Conservation (phyloP, 495 filamentous ascomycete species). For the Daldinia decipiens region DNA sequence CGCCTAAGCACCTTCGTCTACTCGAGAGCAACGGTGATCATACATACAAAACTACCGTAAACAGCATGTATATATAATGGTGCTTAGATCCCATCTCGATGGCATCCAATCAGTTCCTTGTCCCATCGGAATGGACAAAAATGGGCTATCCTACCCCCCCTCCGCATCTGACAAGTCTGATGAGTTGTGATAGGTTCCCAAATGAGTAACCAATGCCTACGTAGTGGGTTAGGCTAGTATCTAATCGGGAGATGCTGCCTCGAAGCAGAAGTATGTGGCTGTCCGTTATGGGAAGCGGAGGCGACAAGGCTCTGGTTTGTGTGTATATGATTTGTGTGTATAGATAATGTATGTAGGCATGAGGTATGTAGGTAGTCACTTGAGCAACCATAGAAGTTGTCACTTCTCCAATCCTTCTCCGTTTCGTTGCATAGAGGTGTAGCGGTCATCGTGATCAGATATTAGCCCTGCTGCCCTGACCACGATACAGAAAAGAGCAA, state of each 20-base stretch:
- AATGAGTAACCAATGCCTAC: constrained; percentile 31
- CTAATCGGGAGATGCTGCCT: constrained; percentile 31
- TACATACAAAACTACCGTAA: constrained; percentile 35
- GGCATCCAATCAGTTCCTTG: constrained; percentile 44
- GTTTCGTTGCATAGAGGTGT: constrained; percentile 21
- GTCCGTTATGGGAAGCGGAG: constrained; percentile 4
- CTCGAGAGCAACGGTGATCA: constrained; percentile 26
- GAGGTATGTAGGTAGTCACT: constrained; percentile 5
- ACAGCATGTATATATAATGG: constrained; percentile 33
- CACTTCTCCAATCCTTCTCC: constrained; percentile 10
- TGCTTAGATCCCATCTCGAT: constrained; percentile 41
- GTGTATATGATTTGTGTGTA: neutral
- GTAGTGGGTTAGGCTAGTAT: constrained; percentile 37
- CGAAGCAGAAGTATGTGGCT: constrained; percentile 27
- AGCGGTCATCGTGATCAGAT: constrained; percentile 6
- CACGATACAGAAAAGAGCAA: constrained; percentile 15
- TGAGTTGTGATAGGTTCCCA: constrained; percentile 31
- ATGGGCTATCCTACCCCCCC: constrained; percentile 21
- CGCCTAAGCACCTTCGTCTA: constrained; percentile 30
- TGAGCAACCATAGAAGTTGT: constrained; percentile 21
- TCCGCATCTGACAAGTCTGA: constrained; percentile 34
- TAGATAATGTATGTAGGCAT: neutral
- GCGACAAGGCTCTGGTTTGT: neutral
- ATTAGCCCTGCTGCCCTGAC: constrained; percentile 4
- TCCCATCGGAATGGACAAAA: constrained; percentile 27